Percentiles rank a stretch among this genome's conserved stretches.
Evolutionary conservation across 2,329 filamentous ascomycete genomes (phyloP).

Genomic region (Diplodia mutila): DNA sequence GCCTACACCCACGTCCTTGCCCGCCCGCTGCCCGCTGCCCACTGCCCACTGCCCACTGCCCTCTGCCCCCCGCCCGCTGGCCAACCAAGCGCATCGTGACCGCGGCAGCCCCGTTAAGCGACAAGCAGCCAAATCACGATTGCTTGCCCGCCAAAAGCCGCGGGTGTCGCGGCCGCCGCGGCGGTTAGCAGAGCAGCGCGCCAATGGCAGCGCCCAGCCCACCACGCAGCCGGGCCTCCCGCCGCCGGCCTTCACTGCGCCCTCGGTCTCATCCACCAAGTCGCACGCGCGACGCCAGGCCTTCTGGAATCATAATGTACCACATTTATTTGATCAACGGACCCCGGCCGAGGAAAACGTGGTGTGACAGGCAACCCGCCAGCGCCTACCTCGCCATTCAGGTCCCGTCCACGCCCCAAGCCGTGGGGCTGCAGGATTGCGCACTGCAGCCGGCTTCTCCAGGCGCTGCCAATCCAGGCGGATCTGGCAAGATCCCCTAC

Average conservation of each 20-base stretch:
- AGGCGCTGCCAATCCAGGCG: constrained; percentile 10
- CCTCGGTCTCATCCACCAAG: not conserved
- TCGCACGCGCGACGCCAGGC: constrained; percentile 6
- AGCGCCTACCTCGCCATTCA: constrained; percentile 12
- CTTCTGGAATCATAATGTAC: constrained; percentile 4
- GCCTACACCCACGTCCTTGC: no score
- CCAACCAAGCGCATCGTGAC: constrained; percentile 3
- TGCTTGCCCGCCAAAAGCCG: constrained; percentile 3
- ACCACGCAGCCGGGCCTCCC: constrained; percentile 4
- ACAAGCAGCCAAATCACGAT: constrained; percentile 16
- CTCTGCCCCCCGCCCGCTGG: not conserved
- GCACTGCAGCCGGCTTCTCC: constrained; percentile 2
- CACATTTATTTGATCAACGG: constrained; percentile 3
- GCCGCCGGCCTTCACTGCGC: constrained; percentile 13
- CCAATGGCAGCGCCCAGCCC: constrained; percentile 2
- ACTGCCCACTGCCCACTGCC: not conserved
- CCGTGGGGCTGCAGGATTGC: constrained; percentile 22
- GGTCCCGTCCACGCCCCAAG: not conserved
- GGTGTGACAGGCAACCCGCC: constrained; percentile 19
- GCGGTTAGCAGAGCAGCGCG: constrained; percentile 2
- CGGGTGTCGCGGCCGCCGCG: constrained; percentile 19
- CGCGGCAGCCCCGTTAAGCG: not conserved
- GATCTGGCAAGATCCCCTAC: constrained; percentile 23
- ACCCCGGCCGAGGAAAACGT: not conserved
- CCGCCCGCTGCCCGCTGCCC: not conserved